These are phyloP conservation scores for Diaporthe sp. DNA, from an alignment of 2,329 filamentous ascomycete genomes.

Conservation along the genomic window DNA sequence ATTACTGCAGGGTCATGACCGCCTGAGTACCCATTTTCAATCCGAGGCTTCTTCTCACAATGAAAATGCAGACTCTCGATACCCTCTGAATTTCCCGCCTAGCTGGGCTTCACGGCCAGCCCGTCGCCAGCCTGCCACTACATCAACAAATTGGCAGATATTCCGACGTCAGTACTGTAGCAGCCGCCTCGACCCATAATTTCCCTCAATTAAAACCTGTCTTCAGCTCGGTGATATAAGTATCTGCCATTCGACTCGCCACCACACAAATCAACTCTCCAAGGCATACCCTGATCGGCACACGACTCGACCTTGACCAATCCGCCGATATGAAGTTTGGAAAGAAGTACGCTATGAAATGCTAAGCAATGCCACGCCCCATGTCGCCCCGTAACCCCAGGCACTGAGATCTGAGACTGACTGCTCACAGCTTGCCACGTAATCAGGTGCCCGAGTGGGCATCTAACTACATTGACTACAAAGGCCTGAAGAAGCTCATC, in stretches of 20 bases:
- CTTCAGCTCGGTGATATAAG: neutral
- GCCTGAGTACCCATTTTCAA: constrained; percentile 36
- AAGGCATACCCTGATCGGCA: neutral
- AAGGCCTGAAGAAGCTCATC: constrained; percentile 94
- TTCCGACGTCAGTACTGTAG: constrained; percentile 15
- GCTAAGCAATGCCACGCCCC: neutral
- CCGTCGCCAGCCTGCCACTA: neutral
- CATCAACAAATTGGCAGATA: constrained; percentile 5
- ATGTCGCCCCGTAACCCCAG: too few relatives aligned
- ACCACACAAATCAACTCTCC: neutral
- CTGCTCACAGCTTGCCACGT: constrained; percentile 68
- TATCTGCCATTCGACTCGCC: constrained; percentile 10
- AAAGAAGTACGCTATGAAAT: constrained; percentile 49
- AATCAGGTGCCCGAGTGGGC: constrained; percentile 93
- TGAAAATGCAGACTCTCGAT: constrained; percentile 42
- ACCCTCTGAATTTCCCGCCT: constrained; percentile 29
- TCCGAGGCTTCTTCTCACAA: constrained; percentile 41
- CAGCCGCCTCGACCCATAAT: constrained; percentile 22
- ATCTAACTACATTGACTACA: constrained; percentile 88
- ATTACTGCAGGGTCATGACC: constrained; percentile 34
- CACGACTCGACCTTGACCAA: constrained; percentile 12
- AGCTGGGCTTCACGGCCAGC: constrained; percentile 25
- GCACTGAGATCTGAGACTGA: neutral
- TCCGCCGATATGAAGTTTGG: constrained; percentile 54
- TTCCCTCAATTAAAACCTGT: constrained; percentile 14